phyloP scores from a whole-genome alignment of 345 rosid species.

The Dimocarpus longan region DNA sequence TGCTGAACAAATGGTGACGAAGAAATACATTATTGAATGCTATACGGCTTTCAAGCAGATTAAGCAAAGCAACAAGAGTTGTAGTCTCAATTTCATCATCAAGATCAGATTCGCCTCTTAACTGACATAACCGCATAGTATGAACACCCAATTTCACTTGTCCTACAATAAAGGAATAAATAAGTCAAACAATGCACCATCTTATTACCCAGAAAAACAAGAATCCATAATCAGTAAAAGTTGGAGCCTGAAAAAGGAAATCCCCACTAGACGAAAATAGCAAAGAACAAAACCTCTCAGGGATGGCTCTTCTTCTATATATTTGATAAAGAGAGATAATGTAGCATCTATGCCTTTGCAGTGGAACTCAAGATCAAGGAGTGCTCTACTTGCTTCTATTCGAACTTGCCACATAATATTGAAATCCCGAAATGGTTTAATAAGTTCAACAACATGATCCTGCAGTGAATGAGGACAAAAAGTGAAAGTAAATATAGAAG shows the following conservation, averaged over 20 bases:
- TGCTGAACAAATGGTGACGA: constrained; percentile 84
- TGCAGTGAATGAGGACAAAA: constrained; percentile 35
- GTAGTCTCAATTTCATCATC: constrained; percentile 45
- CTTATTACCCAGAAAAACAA: constrained; percentile 8
- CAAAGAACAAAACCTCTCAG: constrained; percentile 69
- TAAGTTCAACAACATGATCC: constrained; percentile 78
- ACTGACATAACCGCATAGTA: constrained; percentile 80
- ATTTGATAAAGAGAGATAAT: constrained; percentile 63
- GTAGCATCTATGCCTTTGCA: constrained; percentile 80
- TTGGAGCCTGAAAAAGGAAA: neutral
- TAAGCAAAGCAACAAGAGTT: constrained; percentile 68
- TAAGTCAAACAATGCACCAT: neutral
- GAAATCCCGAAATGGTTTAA: constrained; percentile 69
- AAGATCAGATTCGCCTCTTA: constrained; percentile 49
- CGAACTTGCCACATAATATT: constrained; percentile 72
- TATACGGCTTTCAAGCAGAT: constrained; percentile 65
- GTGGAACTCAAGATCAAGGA: constrained; percentile 87
- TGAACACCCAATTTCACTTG: constrained; percentile 80
- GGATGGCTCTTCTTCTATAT: constrained; percentile 75
- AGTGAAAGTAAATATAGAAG: constrained; percentile 21
- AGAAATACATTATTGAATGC: constrained; percentile 76
- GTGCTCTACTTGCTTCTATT: constrained; percentile 89
- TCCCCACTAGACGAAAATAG: neutral
- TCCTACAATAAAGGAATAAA: constrained; percentile 58
- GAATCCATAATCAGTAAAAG: neutral